Conservation (phyloP, 306 rosid genomes). For the Prunus armeniaca region DNA sequence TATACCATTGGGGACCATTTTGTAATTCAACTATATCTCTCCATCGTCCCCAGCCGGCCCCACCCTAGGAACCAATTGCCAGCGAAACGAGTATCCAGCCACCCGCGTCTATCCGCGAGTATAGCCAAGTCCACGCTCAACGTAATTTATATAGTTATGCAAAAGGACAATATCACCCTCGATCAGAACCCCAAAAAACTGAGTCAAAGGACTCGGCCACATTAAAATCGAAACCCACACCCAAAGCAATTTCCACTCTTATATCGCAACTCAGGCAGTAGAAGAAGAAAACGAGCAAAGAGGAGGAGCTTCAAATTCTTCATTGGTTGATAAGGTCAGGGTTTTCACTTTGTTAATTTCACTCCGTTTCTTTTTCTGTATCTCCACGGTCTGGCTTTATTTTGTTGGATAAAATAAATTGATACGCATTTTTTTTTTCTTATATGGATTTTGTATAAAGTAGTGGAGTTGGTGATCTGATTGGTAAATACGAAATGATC, state of each 20-base stretch:
- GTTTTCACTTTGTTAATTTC: slow-evolving; percentile 21
- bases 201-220: slow-evolving; percentile 73
- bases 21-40: not conserved
- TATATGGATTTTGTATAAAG: slow-evolving; percentile 3
- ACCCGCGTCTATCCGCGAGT: not conserved
- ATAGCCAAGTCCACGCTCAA: not conserved
- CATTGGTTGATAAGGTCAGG: slow-evolving; percentile 55
- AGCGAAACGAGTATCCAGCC: not conserved
- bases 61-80: slow-evolving; percentile 10
- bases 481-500: slow-evolving; percentile 29
- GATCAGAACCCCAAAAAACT: slow-evolving; percentile 34
- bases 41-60: not conserved
- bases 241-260: slow-evolving; percentile 35
- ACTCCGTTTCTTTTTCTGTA: not conserved
- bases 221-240: slow-evolving; percentile 56
- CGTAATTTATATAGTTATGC: not conserved
- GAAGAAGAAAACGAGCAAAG: not conserved
- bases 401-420: slow-evolving; percentile 9
- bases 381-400: not conserved
- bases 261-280: slow-evolving; percentile 47
- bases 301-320: slow-evolving; percentile 34
- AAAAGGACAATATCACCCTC: slow-evolving; percentile 50
- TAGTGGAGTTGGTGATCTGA: slow-evolving; percentile 36
- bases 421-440: slow-evolving; percentile 2
- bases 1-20: too few species aligned